Conservation (phyloP, 2,329 filamentous ascomycete genomes). For the Scedosporium boydii region DNA sequence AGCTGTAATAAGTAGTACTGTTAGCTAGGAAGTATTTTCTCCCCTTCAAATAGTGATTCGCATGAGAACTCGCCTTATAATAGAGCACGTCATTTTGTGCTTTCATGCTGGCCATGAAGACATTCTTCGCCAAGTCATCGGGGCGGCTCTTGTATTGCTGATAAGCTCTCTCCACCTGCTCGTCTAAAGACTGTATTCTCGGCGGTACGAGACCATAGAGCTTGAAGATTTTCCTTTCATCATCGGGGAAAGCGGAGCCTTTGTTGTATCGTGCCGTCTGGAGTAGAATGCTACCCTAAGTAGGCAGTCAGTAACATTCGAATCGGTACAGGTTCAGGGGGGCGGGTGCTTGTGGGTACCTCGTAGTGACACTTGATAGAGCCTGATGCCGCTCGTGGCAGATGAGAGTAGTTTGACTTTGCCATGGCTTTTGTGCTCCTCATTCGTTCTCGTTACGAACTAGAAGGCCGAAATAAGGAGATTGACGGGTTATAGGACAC, state of each 20-base stretch:
- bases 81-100: slow-evolving; percentile 80
- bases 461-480: no score
- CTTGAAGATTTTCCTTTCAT: slow-evolving; percentile 61
- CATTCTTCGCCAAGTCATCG: slow-evolving; percentile 71
- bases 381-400: background rate
- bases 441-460: no score
- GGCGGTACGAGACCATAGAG: slow-evolving; percentile 65
- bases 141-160: slow-evolving; percentile 59
- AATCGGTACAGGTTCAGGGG: background rate
- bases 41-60: background rate
- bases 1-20: slow-evolving; percentile 34
- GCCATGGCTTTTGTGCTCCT: background rate
- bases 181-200: slow-evolving; percentile 63
- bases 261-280: slow-evolving; percentile 47
- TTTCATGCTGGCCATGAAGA: slow-evolving; percentile 76
- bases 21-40: background rate
- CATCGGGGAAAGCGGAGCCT: slow-evolving; percentile 63
- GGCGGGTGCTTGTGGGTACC: background rate
- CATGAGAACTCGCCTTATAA: slow-evolving; percentile 40
- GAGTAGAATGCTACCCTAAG: background rate
- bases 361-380: background rate
- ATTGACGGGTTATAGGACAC: no score
- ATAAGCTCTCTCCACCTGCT: slow-evolving; percentile 70
- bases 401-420: background rate
- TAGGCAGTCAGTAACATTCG: background rate